Percentiles rank a stretch among this genome's conserved stretches.
Evolutionary conservation across 140 eudicot species (phyloP).

Genomic region (Ambrosia hybrid): DNA sequence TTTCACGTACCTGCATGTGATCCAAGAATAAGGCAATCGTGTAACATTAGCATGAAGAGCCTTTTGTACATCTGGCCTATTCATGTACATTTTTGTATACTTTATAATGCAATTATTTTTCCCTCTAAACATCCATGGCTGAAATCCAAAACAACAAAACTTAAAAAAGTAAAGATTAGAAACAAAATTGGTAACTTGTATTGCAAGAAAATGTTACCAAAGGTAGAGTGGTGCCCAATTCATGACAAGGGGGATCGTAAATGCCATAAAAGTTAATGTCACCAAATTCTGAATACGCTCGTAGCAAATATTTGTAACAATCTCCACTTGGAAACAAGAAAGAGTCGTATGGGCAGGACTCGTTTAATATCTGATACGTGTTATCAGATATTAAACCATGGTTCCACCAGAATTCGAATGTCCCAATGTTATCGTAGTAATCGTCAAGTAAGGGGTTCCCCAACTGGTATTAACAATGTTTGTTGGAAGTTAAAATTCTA

Average conservation of each 20-base stretch:
- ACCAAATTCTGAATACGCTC: slow-evolving; percentile 61
- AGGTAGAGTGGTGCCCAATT: slow-evolving; percentile 49
- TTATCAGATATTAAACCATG: slow-evolving; percentile 60
- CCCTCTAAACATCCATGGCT: slow-evolving; percentile 72
- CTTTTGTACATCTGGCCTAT: slow-evolving; percentile 59
- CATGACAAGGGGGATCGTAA: slow-evolving; percentile 49
- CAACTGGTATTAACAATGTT: slow-evolving; percentile 31
- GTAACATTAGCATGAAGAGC: slow-evolving; percentile 72
- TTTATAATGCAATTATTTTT: slow-evolving; percentile 55
- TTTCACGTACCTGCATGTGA: slow-evolving; percentile 50
- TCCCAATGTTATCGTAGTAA: slow-evolving; percentile 50
- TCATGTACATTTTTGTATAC: slow-evolving; percentile 64
- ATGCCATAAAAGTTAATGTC: slow-evolving; percentile 68
- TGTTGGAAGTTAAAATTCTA: background rate
- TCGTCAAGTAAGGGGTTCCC: slow-evolving; percentile 67
- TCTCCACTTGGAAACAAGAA: slow-evolving; percentile 48
- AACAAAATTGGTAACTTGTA: slow-evolving; percentile 4
- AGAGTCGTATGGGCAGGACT: slow-evolving; percentile 51
- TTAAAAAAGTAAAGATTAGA: background rate
- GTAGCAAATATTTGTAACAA: slow-evolving; percentile 43
- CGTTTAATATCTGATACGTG: slow-evolving; percentile 51
- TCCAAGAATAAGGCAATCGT: slow-evolving; percentile 57
- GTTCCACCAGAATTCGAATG: slow-evolving; percentile 64
- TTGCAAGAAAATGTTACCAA: slow-evolving; percentile 40
- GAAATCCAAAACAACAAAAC: slow-evolving; percentile 7